Conservation (phyloP, 495 filamentous ascomycete genomes). For the Trichoderma orchidacearum region DNA sequence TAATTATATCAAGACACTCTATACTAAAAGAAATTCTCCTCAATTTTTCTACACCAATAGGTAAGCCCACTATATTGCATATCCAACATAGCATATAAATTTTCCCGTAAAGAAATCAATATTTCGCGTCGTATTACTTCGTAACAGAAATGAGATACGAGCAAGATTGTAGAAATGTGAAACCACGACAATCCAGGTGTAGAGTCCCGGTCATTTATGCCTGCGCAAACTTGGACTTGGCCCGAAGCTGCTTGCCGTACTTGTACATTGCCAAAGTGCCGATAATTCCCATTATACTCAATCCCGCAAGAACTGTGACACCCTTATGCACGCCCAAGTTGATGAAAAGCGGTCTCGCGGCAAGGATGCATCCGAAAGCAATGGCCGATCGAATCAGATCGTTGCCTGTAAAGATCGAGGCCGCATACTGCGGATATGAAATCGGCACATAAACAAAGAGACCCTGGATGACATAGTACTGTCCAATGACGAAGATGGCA, state of each 20-base stretch:
- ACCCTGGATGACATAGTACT: neutral
- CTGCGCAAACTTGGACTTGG: neutral
- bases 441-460: neutral
- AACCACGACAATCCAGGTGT: too few species aligned
- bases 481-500: slow-evolving; percentile 23
- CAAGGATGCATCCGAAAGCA: neutral
- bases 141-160: too few species aligned
- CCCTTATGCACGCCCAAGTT: neutral
- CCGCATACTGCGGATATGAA: neutral
- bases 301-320: neutral
- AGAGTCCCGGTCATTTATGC: neutral
- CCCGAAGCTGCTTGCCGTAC: neutral
- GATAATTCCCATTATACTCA: neutral
- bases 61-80: too few species aligned
- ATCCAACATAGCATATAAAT: too few species aligned
- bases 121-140: too few species aligned
- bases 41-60: too few species aligned
- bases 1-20: too few species aligned
- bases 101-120: too few species aligned
- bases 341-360: neutral
- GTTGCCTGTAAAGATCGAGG: neutral
- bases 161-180: too few species aligned
- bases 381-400: neutral
- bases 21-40: too few species aligned
- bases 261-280: neutral